Conservation (phyloP, 352 stramenopile genomes). For the Pythium insidiosum region DNA sequence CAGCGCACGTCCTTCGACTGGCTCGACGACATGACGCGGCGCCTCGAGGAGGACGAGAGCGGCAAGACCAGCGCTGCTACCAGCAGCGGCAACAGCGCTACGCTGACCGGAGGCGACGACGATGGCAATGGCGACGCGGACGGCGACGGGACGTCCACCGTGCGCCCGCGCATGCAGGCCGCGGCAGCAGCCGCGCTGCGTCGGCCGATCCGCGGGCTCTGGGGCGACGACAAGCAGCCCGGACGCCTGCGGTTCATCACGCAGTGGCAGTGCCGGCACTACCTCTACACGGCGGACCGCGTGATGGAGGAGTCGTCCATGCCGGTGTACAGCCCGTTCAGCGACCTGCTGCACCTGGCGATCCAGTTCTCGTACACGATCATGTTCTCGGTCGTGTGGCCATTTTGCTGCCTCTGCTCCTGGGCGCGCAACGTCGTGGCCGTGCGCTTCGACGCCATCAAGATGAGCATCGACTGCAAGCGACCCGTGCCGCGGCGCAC, state of each 20-base stretch:
- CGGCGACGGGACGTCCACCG: too few relatives aligned
- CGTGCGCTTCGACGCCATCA: constrained; percentile 50
- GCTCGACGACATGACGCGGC: constrained; percentile 38
- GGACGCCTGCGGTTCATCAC: constrained; percentile 29
- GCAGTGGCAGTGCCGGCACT: constrained; percentile 51
- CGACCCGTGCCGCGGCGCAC: constrained; percentile 33
- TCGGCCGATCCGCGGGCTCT: too few relatives aligned
- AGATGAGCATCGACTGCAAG: constrained; percentile 64
- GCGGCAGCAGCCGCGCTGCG: too few relatives aligned
- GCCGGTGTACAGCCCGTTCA: constrained; percentile 41
- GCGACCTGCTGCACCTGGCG: constrained; percentile 45
- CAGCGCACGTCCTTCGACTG: constrained; percentile 51
- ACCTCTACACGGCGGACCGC: constrained; percentile 43
- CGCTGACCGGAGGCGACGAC: too few relatives aligned
- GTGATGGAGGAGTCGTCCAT: constrained; percentile 56
- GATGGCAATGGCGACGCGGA: too few relatives aligned
- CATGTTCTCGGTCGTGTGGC: constrained; percentile 63
- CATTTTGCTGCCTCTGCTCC: constrained; percentile 48
- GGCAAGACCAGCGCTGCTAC: constrained; percentile 15
- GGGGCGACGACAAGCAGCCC: not conserved
- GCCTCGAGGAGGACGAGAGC: constrained; percentile 23
- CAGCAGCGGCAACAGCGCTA: not conserved
- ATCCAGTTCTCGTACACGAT: constrained; percentile 68
- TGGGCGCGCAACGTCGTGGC: constrained; percentile 41
- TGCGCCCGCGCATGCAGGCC: too few relatives aligned